Evolutionary conservation across 768 basidiomycete genomes (phyloP), one percentile per base, ranked within the genome.

Genomic region (Boletus bicolor): DNA sequence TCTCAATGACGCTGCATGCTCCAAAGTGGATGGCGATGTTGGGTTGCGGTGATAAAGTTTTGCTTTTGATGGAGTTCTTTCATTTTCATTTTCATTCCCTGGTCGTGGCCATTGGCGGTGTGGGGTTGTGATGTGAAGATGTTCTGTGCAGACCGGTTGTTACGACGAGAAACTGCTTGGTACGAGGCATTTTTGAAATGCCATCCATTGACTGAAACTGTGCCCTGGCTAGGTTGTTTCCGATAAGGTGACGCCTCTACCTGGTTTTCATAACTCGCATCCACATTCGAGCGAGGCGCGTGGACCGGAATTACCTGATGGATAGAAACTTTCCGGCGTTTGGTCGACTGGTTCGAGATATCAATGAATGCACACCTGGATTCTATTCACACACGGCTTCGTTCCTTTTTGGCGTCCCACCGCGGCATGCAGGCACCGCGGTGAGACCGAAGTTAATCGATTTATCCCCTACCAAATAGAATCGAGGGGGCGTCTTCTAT

Each of bases 291-390:
- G 32, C 37, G 19, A 28, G 44, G 35, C 30, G 39, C 48, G 35
- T 39, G 50, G 51, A 44, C 53, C 24, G 41, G 56, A 36, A 56
- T 54, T 54, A 24, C 52, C 53, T 53, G 58, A 37, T 32, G 49
- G 49, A 55, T 67, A 57, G 39, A 56, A 50, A 19, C 30, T 51
- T 42, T 37, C 30, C 44, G 34, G 45, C 43, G 14, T 39, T 44
- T 44, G 50, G 50, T 52, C 46, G 36, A 46, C 30, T 19, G 46
- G 48, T 47, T 38, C 26, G 37, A 53, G 51, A 35, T 35, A 46
- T 30, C 37, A 37, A 50, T 44, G 42, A 51, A 36, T 43, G 35
- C 43, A 51, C 28, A 28, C 43, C 39, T 56, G 44, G 54, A 34
- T 35, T 49, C 4, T 24, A 32, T 46, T 44, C 32, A 15, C 49